Evolutionary conservation across 495 filamentous ascomycete genomes (phyloP).

Genomic region (Aspergillus taichungensis): DNA sequence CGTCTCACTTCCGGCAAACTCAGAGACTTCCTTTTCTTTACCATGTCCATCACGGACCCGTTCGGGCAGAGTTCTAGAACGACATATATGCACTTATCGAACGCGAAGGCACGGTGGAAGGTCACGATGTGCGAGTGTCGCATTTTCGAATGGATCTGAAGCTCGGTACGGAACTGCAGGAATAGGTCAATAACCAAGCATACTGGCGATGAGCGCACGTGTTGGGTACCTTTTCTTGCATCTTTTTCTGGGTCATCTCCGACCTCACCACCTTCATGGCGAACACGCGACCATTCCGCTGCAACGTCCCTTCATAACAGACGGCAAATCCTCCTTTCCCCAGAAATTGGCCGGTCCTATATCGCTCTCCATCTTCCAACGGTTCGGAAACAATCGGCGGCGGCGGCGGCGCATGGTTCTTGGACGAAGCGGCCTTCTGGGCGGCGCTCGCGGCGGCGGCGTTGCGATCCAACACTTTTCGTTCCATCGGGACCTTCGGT

Average conservation of each 20-base stretch:
- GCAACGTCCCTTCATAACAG: constrained; percentile 69
- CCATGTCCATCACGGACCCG: constrained; percentile 97
- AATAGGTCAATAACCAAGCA: constrained; percentile 22
- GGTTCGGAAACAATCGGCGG: constrained; percentile 72
- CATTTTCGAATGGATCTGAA: constrained; percentile 98
- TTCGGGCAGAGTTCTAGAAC: constrained; percentile 91
- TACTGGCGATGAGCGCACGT: constrained; percentile 1
- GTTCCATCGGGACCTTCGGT: constrained; percentile 31
- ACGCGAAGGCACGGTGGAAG: constrained; percentile 91
- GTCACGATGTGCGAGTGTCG: constrained; percentile 87
- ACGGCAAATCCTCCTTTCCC: constrained; percentile 96
- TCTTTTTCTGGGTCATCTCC: constrained; percentile 74
- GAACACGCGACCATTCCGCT: constrained; percentile 55
- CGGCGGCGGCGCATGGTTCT: constrained; percentile 64
- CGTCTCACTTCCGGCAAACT: constrained; percentile 87
- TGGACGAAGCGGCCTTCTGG: constrained; percentile 32
- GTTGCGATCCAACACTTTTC: constrained; percentile 47
- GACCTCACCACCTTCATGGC: constrained; percentile 89
- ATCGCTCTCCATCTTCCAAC: constrained; percentile 61
- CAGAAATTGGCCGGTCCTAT: constrained; percentile 72
- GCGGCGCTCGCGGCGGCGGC: constrained; percentile 38
- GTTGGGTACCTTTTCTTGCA: constrained; percentile 72
- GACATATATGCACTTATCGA: constrained; percentile 79
- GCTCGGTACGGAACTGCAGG: constrained; percentile 83
- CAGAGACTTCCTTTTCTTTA: constrained; percentile 75